Evolutionary conservation across 2,329 filamentous ascomycete species (phyloP).

Genomic region (Aspergillus phoenicis): DNA sequence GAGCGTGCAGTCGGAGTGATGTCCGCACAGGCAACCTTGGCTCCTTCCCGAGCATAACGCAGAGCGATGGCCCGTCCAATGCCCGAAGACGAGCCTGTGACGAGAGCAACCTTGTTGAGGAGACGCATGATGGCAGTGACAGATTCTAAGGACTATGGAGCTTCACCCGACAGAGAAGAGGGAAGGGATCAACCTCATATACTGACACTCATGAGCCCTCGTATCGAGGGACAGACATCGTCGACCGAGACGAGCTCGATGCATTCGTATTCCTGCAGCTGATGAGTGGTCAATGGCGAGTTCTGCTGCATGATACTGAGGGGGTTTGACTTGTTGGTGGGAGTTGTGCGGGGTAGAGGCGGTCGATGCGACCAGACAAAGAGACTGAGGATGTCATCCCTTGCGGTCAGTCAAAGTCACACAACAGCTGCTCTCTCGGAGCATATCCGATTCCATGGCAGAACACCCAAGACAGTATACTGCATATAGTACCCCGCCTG

Average conservation of each 20-base stretch:
- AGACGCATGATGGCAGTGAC: conserved; percentile 23
- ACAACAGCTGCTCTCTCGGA: too few species aligned
- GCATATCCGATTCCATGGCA: too few species aligned
- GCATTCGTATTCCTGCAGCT: neutral
- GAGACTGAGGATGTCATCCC: too few species aligned
- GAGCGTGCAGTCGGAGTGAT: conserved; percentile 23
- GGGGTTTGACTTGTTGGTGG: neutral
- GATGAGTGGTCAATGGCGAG: neutral
- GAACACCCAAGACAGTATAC: too few species aligned
- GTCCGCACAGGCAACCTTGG: conserved; percentile 48
- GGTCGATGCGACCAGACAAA: too few species aligned
- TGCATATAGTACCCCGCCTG: too few species aligned
- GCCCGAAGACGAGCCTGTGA: conserved; percentile 52
- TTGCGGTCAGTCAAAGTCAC: too few species aligned
- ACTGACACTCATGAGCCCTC: neutral
- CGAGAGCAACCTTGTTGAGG: conserved; percentile 41
- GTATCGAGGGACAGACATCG: neutral
- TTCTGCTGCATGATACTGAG: neutral
- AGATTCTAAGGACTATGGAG: neutral
- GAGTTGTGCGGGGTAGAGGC: too few species aligned
- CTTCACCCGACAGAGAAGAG: too few species aligned
- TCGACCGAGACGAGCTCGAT: neutral
- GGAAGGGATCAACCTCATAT: neutral
- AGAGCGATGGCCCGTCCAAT: conserved; percentile 51
- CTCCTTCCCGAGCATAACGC: conserved; percentile 45